These are phyloP conservation scores for Penstemon davidsonii DNA, from an alignment of 257 asterid species.

Conservation along the genomic window DNA sequence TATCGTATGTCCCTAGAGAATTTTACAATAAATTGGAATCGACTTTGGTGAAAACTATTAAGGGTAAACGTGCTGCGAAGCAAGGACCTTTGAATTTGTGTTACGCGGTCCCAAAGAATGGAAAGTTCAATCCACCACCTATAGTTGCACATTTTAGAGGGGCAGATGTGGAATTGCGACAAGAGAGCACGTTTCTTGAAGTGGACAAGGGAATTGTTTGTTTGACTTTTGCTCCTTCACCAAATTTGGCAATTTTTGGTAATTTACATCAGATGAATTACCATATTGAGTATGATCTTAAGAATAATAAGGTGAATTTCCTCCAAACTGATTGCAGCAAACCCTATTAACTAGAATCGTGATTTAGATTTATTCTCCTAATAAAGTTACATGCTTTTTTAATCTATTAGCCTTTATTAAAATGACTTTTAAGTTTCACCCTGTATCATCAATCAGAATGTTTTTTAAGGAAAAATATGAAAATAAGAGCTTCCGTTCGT, in stretches of 20 bases:
- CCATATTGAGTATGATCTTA: slow-evolving; percentile 58
- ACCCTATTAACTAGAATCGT: not conserved
- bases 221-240: slow-evolving; percentile 32
- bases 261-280: slow-evolving; percentile 49
- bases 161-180: slow-evolving; percentile 45
- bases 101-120: slow-evolving; percentile 8
- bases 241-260: slow-evolving; percentile 41
- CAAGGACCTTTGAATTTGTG: slow-evolving; percentile 33
- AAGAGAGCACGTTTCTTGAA: slow-evolving; percentile 37
- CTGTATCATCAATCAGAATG: too few relatives aligned
- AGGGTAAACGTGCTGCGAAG: slow-evolving; percentile 21
- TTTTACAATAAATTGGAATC: slow-evolving; percentile 34
- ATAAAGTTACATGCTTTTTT: not conserved
- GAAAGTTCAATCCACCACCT: slow-evolving; percentile 19
- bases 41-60: slow-evolving; percentile 9
- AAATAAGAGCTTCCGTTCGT: too few relatives aligned
- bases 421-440: too few relatives aligned
- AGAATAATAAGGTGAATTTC: slow-evolving; percentile 32
- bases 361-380: not conserved
- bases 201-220: slow-evolving; percentile 40
- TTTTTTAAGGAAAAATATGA: too few relatives aligned
- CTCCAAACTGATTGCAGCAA: slow-evolving; percentile 46
- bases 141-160: slow-evolving; percentile 44
- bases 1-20: slow-evolving; percentile 38
- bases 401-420: too few relatives aligned